Evolutionary conservation across 2,329 filamentous ascomycete genomes (phyloP), one percentile per base, ranked within the genome.

Genomic region (Fusarium torulosum): DNA sequence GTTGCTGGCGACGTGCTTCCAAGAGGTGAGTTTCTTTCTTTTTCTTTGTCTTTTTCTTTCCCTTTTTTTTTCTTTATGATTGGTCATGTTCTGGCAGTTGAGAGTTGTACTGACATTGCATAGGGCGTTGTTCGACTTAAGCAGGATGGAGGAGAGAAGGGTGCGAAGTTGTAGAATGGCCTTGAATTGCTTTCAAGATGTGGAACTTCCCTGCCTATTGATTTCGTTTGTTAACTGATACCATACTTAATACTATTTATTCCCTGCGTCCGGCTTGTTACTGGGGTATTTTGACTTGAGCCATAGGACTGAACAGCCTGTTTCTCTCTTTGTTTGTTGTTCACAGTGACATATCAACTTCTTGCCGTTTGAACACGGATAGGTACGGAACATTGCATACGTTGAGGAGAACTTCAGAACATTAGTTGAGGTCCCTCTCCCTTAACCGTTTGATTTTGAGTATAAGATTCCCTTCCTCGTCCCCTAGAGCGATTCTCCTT

Each of bases 1-100:
- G 25, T 78, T 96, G 77, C 80, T 96, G 74, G 92, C 92, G 25
- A 94, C 88, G 31, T 95, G 92, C 76, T 86, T 92, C 59, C 92
- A 96, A 79, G 92, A 96, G 85, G 91, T 86, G 64, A 79, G 82
- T 76, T 51, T 56, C 46, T 53, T 37, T 35, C 20, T 44, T 5
- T 6, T 3, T n/a, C 21, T 21, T n/a, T 7, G n/a, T 76, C 52
- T 56, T 47, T 53, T 37, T 35, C 20, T 44, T 5, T 6, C 3
- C n/a, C 21, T 21, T n/a, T 7, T 25, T 25, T n/a, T 5, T 4
- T 25, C 19, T 21, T n/a, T 10, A 20, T 27, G 20, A 21, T 7
- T 37, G 35, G 7, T 50, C 9, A 23, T 51, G 2, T 51, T 35
- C 17, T n/a, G 17, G 35, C 15, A 10, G 7, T 4, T 37, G 55